Base-by-base conservation (phyloP, 495 filamentous ascomycete species). In the Aspergillus kassunensis region DNA sequence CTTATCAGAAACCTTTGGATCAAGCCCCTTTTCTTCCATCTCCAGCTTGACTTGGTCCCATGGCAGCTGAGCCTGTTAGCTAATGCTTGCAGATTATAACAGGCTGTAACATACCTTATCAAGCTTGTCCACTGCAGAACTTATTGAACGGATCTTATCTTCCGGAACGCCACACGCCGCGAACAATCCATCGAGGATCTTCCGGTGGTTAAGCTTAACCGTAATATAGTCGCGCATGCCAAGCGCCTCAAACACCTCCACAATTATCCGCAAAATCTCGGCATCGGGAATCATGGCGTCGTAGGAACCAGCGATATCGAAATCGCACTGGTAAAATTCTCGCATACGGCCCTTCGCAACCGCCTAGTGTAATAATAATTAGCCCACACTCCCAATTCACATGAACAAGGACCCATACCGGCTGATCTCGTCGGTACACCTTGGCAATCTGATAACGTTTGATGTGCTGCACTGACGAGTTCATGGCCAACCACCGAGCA, bases 241-340 rank as follows among this genome's bases (percentile, higher is more conserved):
- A 12, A 97, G 73, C 53, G 68, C 71, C 58, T 91, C 85, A 55
- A 97, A 95, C 12, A 96, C 85, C 65, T 97, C 91, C 60, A 76
- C 84, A 18, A 88, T 80, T 53, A 96, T 90, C 35, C 86, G 73
- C 52, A 97, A 68, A 47, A 96, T 85, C 73, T 97, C 92, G n/a
- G 92, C 89, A 68, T 97, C 92, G 39, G 92, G 89, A 19, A 97
- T 75, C 92, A 97, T 97, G n/a, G 87, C 66, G 61, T 97, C 92
- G 67, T 89, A 95, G 27, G 73, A 68, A 53, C 91, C 92, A 20
- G 92, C 92, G 72, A 97, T 90, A 67, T 97, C 92, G 64, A 97
- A 95, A 70, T 97, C 92, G 70, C 91, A 96, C 74, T 97, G 92
- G 69, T 95, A 95, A 70, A 98, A 96, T 69, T 98, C 92, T 53